Evolutionary conservation across 2,329 filamentous ascomycete genomes (phyloP), one percentile per base, ranked within the genome.

Genomic region (Hirsutella minnesotensis): DNA sequence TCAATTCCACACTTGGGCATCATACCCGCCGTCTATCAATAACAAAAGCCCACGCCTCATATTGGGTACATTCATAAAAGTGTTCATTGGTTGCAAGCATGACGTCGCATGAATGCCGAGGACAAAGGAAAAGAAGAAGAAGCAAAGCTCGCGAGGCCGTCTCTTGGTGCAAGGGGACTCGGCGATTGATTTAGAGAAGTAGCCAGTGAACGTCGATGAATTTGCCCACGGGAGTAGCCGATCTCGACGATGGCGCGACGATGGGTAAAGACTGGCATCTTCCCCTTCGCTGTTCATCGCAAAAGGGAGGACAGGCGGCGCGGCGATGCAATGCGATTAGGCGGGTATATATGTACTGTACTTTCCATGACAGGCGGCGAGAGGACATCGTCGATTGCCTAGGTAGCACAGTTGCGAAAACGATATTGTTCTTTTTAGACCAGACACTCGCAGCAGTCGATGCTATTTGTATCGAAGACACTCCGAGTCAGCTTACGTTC

Each of bases 371-470:
- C 12, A 5, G 13, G 7, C 13, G 39, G 19, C 12, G 18, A 34
- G 31, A 39, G 31, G 12, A 35, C 13, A 18, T 13, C 27, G 29
- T 12, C 29, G 9, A 3, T 8, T 12, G 13, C 10, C 12, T 34
- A 3, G 22, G 12, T 18, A 18, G 9, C 13, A 24, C 16, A 16
- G 12, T n/a, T n/a, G 15, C 8, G 30, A 4, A 22, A 12, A 16
- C 16, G 18, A 15, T 16, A 27, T 15, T 16, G 18, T 15, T 10
- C n/a, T 30, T 22, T 38, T 55, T 59, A 65, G 46, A 55, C 55
- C 45, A 63, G 53, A 49, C 65, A 67, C 44, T 68, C 64, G 51
- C 65, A 67, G 47, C 64, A 64, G 15, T 65, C 61, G 49, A 63
- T 57, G 49, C 63, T 66, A 24, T 37, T 33, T 3, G 19, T 10